Conservation (phyloP, 108 stramenopile species). For the Mediolabrus comicus region DNA sequence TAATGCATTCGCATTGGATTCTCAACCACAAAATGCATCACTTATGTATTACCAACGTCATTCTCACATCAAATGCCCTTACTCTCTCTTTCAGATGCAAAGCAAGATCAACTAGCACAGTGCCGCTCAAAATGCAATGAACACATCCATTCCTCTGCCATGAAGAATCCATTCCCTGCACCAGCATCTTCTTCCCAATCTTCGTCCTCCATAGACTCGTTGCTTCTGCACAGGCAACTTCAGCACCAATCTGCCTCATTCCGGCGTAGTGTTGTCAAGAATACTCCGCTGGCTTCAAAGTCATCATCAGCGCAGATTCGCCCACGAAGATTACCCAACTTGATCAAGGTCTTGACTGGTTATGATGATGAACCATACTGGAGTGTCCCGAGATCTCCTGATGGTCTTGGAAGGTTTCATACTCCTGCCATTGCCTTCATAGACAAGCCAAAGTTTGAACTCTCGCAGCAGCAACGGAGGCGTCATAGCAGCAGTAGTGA, state of each 20-base stretch:
- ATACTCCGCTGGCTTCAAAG: neutral
- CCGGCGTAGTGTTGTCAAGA: neutral
- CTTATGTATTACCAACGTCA: neutral
- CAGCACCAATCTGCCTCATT: neutral
- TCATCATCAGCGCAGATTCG: constrained; percentile 12
- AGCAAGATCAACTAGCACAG: neutral
- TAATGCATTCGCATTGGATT: neutral
- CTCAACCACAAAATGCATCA: neutral
- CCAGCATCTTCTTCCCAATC: neutral
- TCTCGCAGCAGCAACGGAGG: constrained; percentile 8
- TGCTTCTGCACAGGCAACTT: neutral
- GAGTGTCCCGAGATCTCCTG: constrained; percentile 2
- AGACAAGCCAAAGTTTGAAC: constrained; percentile 13
- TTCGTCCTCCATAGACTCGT: neutral
- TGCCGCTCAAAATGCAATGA: neutral
- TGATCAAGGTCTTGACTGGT: constrained; percentile 49
- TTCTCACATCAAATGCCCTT: neutral
- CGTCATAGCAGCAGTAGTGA: neutral
- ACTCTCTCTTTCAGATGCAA: neutral
- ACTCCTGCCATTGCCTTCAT: constrained; percentile 28
- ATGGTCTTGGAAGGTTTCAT: neutral
- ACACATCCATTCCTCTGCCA: neutral
- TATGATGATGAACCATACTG: constrained; percentile 34
- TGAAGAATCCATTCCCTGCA: neutral
- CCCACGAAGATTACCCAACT: constrained; percentile 35